Conservation (phyloP, 495 filamentous ascomycete species). For the Podospora sp. region DNA sequence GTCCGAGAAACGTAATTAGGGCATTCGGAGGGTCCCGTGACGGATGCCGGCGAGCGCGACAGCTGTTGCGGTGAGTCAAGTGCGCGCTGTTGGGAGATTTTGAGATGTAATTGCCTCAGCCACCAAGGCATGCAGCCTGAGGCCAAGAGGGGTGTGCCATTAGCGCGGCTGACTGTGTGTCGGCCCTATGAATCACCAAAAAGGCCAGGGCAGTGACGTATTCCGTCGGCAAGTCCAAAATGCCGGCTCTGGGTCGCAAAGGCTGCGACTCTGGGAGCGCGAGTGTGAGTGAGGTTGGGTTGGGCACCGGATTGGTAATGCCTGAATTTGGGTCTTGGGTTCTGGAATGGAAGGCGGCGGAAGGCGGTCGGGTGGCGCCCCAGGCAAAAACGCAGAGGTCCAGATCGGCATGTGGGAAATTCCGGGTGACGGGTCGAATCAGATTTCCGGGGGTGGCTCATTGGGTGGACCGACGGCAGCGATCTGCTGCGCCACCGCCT, state of each 20-base stretch:
- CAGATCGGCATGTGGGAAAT: constrained; percentile 14
- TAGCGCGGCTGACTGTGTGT: background rate
- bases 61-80: constrained; percentile 22
- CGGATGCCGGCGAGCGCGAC: constrained; percentile 10
- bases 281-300: constrained; percentile 12
- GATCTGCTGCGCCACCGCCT: constrained; percentile 10
- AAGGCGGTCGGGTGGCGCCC: background rate
- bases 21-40: constrained; percentile 15
- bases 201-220: constrained; percentile 10
- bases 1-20: background rate
- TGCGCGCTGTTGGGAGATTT: background rate
- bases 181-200: constrained; percentile 5
- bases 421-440: constrained; percentile 6
- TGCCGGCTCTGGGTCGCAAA: background rate
- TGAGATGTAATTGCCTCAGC: constrained; percentile 21
- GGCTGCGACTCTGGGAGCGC: background rate
- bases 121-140: constrained; percentile 19
- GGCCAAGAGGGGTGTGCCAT: constrained; percentile 17
- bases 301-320: constrained; percentile 21
- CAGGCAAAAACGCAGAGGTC: background rate
- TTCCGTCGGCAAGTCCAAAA: background rate
- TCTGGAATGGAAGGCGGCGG: background rate
- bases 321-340: constrained; percentile 14
- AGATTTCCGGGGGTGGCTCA: constrained; percentile 16
- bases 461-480: background rate